phyloP scores from a whole-genome alignment of 179 eudicot genomes.

The Spergularia azorica region DNA sequence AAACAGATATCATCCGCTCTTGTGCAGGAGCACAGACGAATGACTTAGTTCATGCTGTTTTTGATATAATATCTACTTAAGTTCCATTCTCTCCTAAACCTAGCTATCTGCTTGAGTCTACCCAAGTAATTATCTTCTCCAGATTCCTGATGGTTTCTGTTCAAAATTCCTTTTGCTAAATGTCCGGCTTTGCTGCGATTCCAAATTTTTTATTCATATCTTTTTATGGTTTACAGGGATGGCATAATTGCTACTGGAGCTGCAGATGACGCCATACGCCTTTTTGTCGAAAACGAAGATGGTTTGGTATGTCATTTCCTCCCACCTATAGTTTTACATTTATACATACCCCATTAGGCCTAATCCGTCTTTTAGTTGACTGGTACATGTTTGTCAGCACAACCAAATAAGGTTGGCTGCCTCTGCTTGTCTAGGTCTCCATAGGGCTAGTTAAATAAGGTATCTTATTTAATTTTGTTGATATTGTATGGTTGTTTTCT shows the following conservation, averaged over 20 bases:
- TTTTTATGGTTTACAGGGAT: slow-evolving; percentile 45
- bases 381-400: background rate
- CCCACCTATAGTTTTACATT: slow-evolving; percentile 7
- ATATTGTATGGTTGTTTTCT: too few species aligned
- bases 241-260: slow-evolving; percentile 90
- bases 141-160: background rate
- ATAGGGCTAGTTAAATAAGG: too few species aligned
- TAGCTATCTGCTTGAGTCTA: background rate
- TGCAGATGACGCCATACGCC: slow-evolving; percentile 91
- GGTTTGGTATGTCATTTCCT: slow-evolving; percentile 45
- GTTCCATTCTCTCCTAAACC: background rate
- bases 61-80: background rate
- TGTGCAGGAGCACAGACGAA: background rate
- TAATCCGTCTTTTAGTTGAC: background rate
- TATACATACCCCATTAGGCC: background rate
- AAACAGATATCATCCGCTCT: background rate
- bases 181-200: background rate
- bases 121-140: background rate
- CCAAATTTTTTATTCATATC: background rate
- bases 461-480: too few species aligned
- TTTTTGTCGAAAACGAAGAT: slow-evolving; percentile 72
- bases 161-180: background rate
- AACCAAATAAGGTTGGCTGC: background rate
- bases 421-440: too few species aligned
- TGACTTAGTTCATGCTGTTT: background rate